Percentiles rank a stretch among this genome's conserved stretches.
These are phyloP conservation scores for Hymenoscyphus albidus DNA, from an alignment of 2,329 filamentous ascomycete species.

Conservation along the genomic window DNA sequence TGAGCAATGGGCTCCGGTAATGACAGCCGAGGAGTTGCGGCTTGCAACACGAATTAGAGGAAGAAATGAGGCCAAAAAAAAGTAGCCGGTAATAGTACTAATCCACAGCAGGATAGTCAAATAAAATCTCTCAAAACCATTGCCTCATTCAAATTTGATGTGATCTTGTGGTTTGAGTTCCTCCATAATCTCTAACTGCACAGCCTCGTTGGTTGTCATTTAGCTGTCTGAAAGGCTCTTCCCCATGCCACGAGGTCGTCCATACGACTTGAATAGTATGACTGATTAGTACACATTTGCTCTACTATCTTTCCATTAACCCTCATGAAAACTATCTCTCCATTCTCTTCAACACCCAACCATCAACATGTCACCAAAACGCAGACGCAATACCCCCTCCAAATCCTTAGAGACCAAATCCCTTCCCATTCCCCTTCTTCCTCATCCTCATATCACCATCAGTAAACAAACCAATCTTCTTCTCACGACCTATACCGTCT, in stretches of 20 bases:
- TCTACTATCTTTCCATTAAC: no score
- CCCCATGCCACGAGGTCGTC: no score
- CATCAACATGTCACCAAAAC: not conserved
- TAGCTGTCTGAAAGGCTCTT: no score
- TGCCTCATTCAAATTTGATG: not conserved
- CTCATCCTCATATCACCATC: not conserved
- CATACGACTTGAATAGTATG: not conserved
- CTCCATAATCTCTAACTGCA: not conserved
- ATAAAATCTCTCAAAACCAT: not conserved
- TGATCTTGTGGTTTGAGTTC: not conserved
- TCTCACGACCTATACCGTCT: conserved; percentile 23
- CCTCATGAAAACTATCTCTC: not conserved
- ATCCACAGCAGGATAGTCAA: not conserved
- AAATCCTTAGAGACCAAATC: not conserved
- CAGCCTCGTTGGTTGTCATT: no score
- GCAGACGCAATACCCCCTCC: not conserved
- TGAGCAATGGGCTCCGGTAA: not conserved
- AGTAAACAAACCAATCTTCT: conserved; percentile 8
- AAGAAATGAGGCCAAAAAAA: not conserved
- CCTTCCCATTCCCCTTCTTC: not conserved
- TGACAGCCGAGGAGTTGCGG: not conserved
- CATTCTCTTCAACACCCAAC: not conserved
- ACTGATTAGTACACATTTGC: not conserved
- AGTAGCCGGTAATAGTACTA: not conserved
- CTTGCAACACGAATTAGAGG: not conserved